A percentile compares a stretch with the other conserved stretches of the same genome.
Evolutionary conservation across 2,329 filamentous ascomycete genomes (phyloP).

Genomic region (Diaporthe sp.): DNA sequence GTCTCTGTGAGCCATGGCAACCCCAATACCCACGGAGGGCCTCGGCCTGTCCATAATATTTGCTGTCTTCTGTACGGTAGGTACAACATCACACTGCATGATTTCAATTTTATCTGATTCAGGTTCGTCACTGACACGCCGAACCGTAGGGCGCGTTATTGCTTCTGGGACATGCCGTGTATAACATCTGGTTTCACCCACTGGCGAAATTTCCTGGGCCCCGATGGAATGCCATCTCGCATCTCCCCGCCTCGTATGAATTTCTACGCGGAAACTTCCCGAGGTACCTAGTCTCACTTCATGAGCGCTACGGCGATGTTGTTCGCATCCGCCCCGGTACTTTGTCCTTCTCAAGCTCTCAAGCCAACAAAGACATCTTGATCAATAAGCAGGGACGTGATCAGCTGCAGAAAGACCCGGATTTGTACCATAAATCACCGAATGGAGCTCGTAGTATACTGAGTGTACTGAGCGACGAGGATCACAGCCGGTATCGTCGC

Average conservation of each 20-base stretch:
- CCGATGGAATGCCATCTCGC: slow-evolving; percentile 26
- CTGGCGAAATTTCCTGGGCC: slow-evolving; percentile 34
- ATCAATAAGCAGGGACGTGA: slow-evolving; percentile 28
- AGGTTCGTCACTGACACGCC: not conserved
- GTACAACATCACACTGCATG: not conserved
- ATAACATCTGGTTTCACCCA: slow-evolving; percentile 40
- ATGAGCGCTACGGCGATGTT: slow-evolving; percentile 28
- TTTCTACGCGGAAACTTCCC: slow-evolving; percentile 27
- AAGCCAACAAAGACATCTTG: slow-evolving; percentile 46
- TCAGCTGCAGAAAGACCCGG: slow-evolving; percentile 11
- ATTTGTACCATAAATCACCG: slow-evolving; percentile 32
- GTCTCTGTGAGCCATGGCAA: not conserved
- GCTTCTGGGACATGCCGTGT: not conserved
- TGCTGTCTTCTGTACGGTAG: not conserved
- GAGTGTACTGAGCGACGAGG: slow-evolving; percentile 21
- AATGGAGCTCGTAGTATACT: slow-evolving; percentile 30
- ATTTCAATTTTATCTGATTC: not conserved
- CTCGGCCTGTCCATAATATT: not conserved
- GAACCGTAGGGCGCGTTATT: not conserved
- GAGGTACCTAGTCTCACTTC: slow-evolving; percentile 11
- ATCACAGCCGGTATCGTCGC: slow-evolving; percentile 25
- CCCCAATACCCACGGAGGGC: not conserved
- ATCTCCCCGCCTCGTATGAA: slow-evolving; percentile 4
- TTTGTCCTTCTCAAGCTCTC: slow-evolving; percentile 53
- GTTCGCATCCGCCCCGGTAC: slow-evolving; percentile 46